Evolutionary conservation across 805 yeast species (phyloP).

Genomic region (Scheffersomyces ergatensis): DNA sequence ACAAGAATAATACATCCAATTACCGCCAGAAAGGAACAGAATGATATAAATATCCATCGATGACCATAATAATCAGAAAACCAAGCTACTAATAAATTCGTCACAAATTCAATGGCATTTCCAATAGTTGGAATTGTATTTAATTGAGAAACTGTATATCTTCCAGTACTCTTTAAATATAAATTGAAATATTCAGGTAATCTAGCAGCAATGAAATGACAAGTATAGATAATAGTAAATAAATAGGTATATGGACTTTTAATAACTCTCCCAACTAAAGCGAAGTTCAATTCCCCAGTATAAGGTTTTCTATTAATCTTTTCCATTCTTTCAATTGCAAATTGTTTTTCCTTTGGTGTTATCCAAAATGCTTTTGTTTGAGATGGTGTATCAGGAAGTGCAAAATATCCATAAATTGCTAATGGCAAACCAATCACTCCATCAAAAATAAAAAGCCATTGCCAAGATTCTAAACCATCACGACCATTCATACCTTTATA

Average conservation of each 20-base stretch:
- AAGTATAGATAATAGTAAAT: background rate
- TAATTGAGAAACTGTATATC: constrained; percentile 3
- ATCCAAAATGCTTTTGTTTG: constrained; percentile 1
- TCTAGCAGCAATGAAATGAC: constrained; percentile 1
- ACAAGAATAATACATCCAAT: constrained; percentile 12
- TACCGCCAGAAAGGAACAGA: constrained; percentile 7
- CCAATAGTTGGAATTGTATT: constrained; percentile 5
- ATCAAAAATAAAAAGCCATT: constrained; percentile 42
- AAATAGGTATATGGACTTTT: background rate
- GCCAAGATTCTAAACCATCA: constrained; percentile 42
- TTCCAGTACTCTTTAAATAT: constrained; percentile 2
- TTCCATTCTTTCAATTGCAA: constrained; percentile 4
- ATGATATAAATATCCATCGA: background rate
- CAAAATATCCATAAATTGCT: constrained; percentile 36
- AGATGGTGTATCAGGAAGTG: constrained; percentile 45
- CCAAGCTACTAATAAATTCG: constrained; percentile 2
- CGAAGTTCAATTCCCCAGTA: background rate
- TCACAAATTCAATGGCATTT: constrained; percentile 4
- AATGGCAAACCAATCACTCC: constrained; percentile 31
- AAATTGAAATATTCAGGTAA: constrained; percentile 3
- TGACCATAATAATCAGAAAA: constrained; percentile 3
- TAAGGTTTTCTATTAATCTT: constrained; percentile 2
- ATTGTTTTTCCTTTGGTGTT: background rate
- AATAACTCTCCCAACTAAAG: background rate
- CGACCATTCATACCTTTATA: constrained; percentile 29